phyloP scores from a whole-genome alignment of 495 filamentous ascomycete species.

The Parathielavia hyrcaniae region DNA sequence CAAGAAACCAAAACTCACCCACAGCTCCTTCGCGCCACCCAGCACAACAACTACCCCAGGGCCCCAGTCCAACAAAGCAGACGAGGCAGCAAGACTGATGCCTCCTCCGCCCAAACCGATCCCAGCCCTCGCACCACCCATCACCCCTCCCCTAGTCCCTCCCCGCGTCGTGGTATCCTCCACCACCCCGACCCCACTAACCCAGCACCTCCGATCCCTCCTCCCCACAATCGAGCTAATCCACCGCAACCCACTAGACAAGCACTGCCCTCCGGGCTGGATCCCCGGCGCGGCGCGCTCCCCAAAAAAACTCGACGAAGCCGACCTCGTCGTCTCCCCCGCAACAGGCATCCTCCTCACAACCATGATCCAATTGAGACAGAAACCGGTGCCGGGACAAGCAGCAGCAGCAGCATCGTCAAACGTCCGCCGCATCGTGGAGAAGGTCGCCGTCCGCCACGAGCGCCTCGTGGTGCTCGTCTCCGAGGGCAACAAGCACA shows the following conservation, averaged over 20 bases:
- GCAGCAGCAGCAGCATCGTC: constrained; percentile 21
- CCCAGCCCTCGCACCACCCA: constrained; percentile 21
- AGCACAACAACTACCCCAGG: not conserved
- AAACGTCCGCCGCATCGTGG: constrained; percentile 53
- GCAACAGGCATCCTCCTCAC: constrained; percentile 63
- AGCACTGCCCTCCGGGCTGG: constrained; percentile 35
- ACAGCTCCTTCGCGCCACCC: constrained; percentile 22
- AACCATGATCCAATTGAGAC: constrained; percentile 66
- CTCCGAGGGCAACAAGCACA: constrained; percentile 44
- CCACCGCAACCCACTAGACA: constrained; percentile 53
- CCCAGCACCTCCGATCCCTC: constrained; percentile 41
- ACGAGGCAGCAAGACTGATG: constrained; percentile 10
- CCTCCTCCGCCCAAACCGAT: constrained; percentile 17
- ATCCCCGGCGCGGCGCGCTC: constrained; percentile 27
- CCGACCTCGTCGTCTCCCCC: constrained; percentile 70
- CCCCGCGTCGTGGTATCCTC: constrained; percentile 46
- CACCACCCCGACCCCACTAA: constrained; percentile 42
- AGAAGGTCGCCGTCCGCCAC: constrained; percentile 53
- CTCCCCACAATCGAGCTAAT: constrained; percentile 52
- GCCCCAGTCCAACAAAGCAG: not conserved
- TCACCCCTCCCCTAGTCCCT: constrained; percentile 23
- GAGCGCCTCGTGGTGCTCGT: constrained; percentile 68
- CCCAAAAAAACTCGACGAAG: constrained; percentile 51
- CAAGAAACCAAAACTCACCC: constrained; percentile 31
- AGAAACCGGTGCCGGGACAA: constrained; percentile 56